Percentiles rank a stretch among this genome's conserved stretches.
phyloP scores from a whole-genome alignment of 805 yeast species.

The Starmerella tilneyi region DNA sequence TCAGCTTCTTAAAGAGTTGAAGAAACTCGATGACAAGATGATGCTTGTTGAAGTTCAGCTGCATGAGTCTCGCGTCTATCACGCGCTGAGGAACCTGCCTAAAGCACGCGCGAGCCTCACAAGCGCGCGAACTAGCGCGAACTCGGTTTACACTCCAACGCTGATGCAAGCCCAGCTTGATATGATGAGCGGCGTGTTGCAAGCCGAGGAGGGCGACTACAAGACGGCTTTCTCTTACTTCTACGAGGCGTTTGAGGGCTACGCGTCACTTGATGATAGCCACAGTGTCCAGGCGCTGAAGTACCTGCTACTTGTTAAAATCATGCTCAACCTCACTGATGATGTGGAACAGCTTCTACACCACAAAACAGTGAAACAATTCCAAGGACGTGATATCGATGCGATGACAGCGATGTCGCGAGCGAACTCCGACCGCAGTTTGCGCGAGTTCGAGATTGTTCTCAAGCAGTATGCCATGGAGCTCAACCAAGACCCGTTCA shows the following conservation, averaged over 20 bases:
- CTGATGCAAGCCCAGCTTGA: slow-evolving; percentile 87
- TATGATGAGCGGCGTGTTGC: slow-evolving; percentile 86
- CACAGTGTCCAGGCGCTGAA: slow-evolving; percentile 68
- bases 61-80: slow-evolving; percentile 80
- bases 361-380: slow-evolving; percentile 63
- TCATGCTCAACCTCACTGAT: slow-evolving; percentile 79
- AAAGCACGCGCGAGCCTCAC: slow-evolving; percentile 88
- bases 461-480: slow-evolving; percentile 57
- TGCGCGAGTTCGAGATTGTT: slow-evolving; percentile 83
- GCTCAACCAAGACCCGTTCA: slow-evolving; percentile 74
- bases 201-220: slow-evolving; percentile 94
- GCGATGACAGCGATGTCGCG: slow-evolving; percentile 90
- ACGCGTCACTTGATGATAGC: slow-evolving; percentile 45
- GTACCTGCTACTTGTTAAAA: slow-evolving; percentile 84
- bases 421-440: slow-evolving; percentile 81
- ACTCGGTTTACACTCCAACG: slow-evolving; percentile 92
- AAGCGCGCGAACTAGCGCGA: slow-evolving; percentile 95
- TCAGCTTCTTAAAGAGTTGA: slow-evolving; percentile 68
- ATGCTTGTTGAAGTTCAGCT: slow-evolving; percentile 92
- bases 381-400: slow-evolving; percentile 75
- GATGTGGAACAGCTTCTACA: slow-evolving; percentile 72
- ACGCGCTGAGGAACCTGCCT: slow-evolving; percentile 80
- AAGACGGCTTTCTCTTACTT: slow-evolving; percentile 93
- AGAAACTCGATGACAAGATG: slow-evolving; percentile 88
- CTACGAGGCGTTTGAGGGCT: slow-evolving; percentile 89